A percentile compares a stretch with the other conserved stretches of the same genome.
Evolutionary conservation across 495 filamentous ascomycete species (phyloP).

Genomic region (Thozetella sp.): DNA sequence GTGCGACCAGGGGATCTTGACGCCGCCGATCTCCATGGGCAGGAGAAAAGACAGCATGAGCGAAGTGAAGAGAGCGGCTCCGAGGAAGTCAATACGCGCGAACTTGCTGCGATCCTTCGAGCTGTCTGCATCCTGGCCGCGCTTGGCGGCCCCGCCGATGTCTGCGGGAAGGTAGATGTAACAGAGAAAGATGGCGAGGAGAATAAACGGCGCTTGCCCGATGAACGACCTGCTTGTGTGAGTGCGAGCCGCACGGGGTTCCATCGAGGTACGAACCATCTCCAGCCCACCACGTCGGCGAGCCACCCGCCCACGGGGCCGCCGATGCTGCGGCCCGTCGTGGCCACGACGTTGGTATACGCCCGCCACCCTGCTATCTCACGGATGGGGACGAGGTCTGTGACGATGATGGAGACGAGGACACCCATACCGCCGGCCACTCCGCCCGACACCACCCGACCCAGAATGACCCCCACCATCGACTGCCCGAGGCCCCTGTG

Average conservation of each 20-base stretch:
- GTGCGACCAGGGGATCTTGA: slow-evolving; percentile 57
- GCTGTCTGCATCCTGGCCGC: background rate
- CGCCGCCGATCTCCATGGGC: slow-evolving; percentile 61
- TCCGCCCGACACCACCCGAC: slow-evolving; percentile 59
- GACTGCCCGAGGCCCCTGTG: slow-evolving; percentile 49
- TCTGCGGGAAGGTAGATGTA: slow-evolving; percentile 39
- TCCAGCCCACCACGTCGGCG: slow-evolving; percentile 67
- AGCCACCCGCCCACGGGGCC: slow-evolving; percentile 67
- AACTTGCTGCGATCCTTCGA: slow-evolving; percentile 24
- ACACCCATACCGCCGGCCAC: slow-evolving; percentile 60
- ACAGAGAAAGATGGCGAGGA: slow-evolving; percentile 52
- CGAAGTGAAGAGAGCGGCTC: slow-evolving; percentile 48
- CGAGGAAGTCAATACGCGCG: slow-evolving; percentile 61
- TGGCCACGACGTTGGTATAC: slow-evolving; percentile 67
- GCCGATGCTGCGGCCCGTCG: slow-evolving; percentile 63
- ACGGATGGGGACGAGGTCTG: slow-evolving; percentile 66
- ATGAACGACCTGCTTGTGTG: slow-evolving; percentile 57
- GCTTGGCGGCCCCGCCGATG: slow-evolving; percentile 7
- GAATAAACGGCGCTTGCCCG: slow-evolving; percentile 57
- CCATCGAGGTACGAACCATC: slow-evolving; percentile 48
- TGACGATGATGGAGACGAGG: slow-evolving; percentile 62
- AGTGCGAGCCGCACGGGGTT: background rate
- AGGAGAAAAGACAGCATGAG: slow-evolving; percentile 51
- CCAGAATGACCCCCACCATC: slow-evolving; percentile 57
- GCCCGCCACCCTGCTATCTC: slow-evolving; percentile 69